phyloP scores from a whole-genome alignment of 805 yeast species.

The Scheffersomyces coipomensis region DNA sequence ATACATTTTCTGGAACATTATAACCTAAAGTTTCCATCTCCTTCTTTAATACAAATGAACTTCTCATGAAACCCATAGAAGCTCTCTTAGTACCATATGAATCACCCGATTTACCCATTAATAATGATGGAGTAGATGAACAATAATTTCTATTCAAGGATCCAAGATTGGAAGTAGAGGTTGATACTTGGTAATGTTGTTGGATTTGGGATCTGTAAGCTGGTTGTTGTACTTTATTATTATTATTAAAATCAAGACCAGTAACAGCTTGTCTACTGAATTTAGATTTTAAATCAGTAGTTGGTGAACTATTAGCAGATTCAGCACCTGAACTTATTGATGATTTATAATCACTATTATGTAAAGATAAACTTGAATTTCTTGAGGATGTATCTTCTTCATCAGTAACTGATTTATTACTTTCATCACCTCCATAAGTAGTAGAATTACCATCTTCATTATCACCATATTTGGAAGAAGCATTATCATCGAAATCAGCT shows the following conservation, averaged over 20 bases:
- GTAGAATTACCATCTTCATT: conserved; percentile 20
- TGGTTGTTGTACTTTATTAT: no score
- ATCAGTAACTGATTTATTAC: conserved; percentile 13
- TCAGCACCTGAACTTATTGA: conserved; percentile 34
- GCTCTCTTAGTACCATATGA: conserved; percentile 18
- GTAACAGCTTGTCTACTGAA: no score
- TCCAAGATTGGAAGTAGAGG: conserved; percentile 5
- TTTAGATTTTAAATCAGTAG: no score
- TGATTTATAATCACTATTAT: conserved; percentile 35
- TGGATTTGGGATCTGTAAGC: conserved; percentile 13
- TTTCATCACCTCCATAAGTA: conserved; percentile 5
- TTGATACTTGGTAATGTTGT: conserved; percentile 10
- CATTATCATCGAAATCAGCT: conserved; percentile 26
- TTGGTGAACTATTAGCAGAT: neutral
- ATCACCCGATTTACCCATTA: conserved; percentile 2
- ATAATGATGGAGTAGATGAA: conserved; percentile 11
- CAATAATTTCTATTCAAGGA: conserved; percentile 4
- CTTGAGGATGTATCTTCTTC: conserved; percentile 25
- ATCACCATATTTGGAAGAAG: conserved; percentile 31
- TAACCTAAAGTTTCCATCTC: conserved; percentile 34
- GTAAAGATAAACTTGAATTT: conserved; percentile 36
- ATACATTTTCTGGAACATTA: conserved; percentile 32
- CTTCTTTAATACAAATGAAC: conserved; percentile 40
- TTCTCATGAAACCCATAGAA: conserved; percentile 44
- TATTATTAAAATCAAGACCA: no score